Evolutionary conservation across 2,329 filamentous ascomycete genomes (phyloP).

Genomic region (Arachnopeziza araneosa): DNA sequence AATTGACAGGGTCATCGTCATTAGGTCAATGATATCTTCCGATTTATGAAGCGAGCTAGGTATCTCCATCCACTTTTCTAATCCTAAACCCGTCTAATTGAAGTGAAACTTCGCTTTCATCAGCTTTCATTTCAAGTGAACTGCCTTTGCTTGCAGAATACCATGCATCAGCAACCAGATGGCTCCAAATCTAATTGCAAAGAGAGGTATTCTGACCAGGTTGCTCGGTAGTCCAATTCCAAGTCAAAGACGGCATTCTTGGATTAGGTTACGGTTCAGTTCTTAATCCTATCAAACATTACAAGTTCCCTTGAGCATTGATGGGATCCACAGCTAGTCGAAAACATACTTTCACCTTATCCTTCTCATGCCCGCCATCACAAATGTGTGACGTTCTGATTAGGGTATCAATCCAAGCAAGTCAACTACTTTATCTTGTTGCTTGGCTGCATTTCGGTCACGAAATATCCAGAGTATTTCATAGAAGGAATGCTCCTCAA

Average conservation of each 20-base stretch:
- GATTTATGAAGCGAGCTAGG: no score
- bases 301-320: not conserved
- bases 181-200: no score
- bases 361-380: not conserved
- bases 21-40: not conserved
- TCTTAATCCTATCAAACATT: not conserved
- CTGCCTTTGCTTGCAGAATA: not conserved
- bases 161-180: not conserved
- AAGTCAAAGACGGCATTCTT: slow-evolving; percentile 1
- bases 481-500: not conserved
- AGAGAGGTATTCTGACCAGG: no score
- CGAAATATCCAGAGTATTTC: slow-evolving; percentile 1
- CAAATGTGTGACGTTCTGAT: no score
- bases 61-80: not conserved
- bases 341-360: not conserved
- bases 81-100: not conserved
- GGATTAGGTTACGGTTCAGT: not conserved
- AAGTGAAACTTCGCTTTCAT: not conserved
- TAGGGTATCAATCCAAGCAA: not conserved
- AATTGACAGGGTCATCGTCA: not conserved
- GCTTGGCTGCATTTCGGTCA: slow-evolving; percentile 1
- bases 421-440: slow-evolving; percentile 5
- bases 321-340: no score
- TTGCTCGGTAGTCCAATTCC: not conserved
- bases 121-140: not conserved